Conservation (phyloP, 139 green algal genomes). For the Chlorella vulgaris region DNA sequence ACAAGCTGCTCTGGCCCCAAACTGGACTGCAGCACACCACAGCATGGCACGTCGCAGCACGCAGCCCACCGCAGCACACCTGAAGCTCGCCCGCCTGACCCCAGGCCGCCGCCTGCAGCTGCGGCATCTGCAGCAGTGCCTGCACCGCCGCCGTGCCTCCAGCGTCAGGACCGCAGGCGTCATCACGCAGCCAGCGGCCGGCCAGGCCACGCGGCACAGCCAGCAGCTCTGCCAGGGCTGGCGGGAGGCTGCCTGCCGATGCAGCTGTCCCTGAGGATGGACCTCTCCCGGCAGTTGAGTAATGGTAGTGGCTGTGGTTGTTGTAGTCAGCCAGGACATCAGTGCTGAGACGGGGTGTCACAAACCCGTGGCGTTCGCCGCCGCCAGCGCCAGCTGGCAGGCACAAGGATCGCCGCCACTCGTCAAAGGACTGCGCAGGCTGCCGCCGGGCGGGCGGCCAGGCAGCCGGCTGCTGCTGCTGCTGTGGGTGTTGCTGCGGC, state of each 20-base stretch:
- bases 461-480: too few relatives aligned
- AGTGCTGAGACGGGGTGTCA: not conserved
- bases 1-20: too few relatives aligned
- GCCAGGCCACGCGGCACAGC: not conserved
- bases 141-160: not conserved
- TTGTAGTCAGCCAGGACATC: not conserved
- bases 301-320: too few relatives aligned
- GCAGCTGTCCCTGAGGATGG: too few relatives aligned
- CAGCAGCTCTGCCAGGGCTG: not conserved
- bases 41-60: not conserved
- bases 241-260: not conserved
- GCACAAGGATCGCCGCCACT: too few relatives aligned
- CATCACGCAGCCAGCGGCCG: conserved; percentile 6
- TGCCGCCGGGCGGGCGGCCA: too few relatives aligned
- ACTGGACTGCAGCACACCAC: too few relatives aligned
- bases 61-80: not conserved
- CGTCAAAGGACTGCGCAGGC: too few relatives aligned
- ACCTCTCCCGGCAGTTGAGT: too few relatives aligned
- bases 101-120: conserved; percentile 17
- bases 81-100: not conserved
- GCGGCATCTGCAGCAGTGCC: conserved; percentile 18
- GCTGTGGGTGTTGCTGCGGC: too few relatives aligned
- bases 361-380: not conserved
- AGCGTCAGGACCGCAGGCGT: not conserved
- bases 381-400: not conserved